Conservation (phyloP, 2,329 filamentous ascomycete genomes). For the Penicillium sp. region DNA sequence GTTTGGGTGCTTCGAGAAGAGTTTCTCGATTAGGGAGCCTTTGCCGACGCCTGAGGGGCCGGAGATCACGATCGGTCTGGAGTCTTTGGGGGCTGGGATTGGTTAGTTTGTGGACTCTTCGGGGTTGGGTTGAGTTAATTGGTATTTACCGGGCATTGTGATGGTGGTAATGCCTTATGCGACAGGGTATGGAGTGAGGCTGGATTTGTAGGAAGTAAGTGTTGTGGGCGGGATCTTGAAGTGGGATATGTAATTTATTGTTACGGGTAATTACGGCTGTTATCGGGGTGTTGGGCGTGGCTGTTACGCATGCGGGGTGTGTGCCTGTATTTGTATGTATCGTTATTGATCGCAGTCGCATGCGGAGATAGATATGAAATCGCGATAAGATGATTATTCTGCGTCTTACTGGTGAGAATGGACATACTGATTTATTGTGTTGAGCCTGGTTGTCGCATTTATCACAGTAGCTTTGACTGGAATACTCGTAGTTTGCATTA, state of each 20-base stretch:
- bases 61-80: constrained; percentile 40
- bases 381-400: no score
- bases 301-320: background rate
- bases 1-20: constrained; percentile 44
- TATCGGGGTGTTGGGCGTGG: background rate
- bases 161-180: background rate
- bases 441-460: no score
- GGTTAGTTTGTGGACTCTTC: background rate
- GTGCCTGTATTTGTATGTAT: background rate
- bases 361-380: background rate
- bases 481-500: background rate
- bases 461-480: background rate
- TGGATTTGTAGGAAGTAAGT: background rate
- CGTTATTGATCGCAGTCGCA: background rate
- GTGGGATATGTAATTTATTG: background rate
- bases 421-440: background rate
- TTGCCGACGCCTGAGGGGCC: constrained; percentile 45
- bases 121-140: background rate
- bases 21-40: constrained; percentile 43
- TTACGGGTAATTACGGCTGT: background rate
- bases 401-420: background rate
- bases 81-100: background rate
- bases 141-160: background rate
- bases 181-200: background rate
- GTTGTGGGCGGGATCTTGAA: background rate